phyloP scores from a whole-genome alignment of 2,329 filamentous ascomycete species.

The Parastagonospora avenae region DNA sequence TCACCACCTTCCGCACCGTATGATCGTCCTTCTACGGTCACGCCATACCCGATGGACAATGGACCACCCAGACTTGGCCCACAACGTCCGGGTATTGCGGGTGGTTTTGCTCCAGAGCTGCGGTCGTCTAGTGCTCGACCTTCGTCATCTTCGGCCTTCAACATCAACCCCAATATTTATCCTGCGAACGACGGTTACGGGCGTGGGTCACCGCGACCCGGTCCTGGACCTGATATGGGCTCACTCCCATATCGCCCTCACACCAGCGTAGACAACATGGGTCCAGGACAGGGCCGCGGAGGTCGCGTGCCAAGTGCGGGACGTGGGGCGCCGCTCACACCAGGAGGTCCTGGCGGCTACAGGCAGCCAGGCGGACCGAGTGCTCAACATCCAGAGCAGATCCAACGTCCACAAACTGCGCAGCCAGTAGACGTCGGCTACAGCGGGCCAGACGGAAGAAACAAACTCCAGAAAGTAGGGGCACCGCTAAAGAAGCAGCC shows the following conservation, averaged over 20 bases:
- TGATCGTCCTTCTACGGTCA: slow-evolving; percentile 59
- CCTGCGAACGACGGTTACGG: slow-evolving; percentile 35
- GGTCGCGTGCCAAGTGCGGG: slow-evolving; percentile 35
- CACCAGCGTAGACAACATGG: slow-evolving; percentile 44
- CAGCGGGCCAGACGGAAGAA: slow-evolving; percentile 51
- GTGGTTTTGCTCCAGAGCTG: slow-evolving; percentile 53
- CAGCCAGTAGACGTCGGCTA: slow-evolving; percentile 50
- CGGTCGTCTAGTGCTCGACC: slow-evolving; percentile 58
- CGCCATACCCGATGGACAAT: slow-evolving; percentile 75
- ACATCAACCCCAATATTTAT: slow-evolving; percentile 54
- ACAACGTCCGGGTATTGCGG: slow-evolving; percentile 37
- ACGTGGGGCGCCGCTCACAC: slow-evolving; percentile 36
- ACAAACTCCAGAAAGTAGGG: slow-evolving; percentile 49
- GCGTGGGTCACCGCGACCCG: slow-evolving; percentile 33
- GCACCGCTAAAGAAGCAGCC: slow-evolving; percentile 37
- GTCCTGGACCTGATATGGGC: slow-evolving; percentile 32
- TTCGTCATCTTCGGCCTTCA: slow-evolving; percentile 53
- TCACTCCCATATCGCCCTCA: slow-evolving; percentile 43
- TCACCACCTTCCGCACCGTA: slow-evolving; percentile 33
- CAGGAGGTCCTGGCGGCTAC: slow-evolving; percentile 39
- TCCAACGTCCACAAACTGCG: slow-evolving; percentile 47
- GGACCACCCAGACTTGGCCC: slow-evolving; percentile 55
- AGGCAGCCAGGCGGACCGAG: slow-evolving; percentile 47
- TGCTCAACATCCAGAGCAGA: slow-evolving; percentile 42
- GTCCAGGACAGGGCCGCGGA: slow-evolving; percentile 38